Conservation (phyloP, 2,329 filamentous ascomycete genomes). For the Parastagonospora avenae region DNA sequence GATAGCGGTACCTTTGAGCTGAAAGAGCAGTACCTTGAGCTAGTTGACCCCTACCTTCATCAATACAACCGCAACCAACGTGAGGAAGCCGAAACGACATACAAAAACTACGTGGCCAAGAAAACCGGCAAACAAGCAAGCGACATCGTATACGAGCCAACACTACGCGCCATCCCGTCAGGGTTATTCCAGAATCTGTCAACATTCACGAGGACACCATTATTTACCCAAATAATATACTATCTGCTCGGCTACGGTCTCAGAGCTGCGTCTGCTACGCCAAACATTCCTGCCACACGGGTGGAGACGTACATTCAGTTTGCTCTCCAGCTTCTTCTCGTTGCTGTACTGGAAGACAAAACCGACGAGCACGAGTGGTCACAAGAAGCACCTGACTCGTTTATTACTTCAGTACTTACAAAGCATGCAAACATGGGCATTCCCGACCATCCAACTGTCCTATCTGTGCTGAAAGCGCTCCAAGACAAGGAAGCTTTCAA, state of each 20-base stretch:
- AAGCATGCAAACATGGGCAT: conserved; percentile 58
- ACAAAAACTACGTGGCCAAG: conserved; percentile 84
- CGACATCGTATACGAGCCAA: conserved; percentile 91
- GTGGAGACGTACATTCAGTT: conserved; percentile 92
- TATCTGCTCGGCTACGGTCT: conserved; percentile 84
- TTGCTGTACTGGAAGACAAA: conserved; percentile 84
- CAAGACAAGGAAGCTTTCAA: conserved; percentile 75
- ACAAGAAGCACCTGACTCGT: conserved; percentile 63
- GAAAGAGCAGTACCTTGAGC: conserved; percentile 81
- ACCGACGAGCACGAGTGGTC: conserved; percentile 51
- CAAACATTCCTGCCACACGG: conserved; percentile 77
- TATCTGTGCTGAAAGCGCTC: conserved; percentile 59
- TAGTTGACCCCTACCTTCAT: conserved; percentile 93
- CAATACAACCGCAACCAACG: conserved; percentile 97
- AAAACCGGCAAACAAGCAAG: conserved; percentile 79
- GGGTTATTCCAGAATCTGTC: conserved; percentile 79
- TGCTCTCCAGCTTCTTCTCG: conserved; percentile 82
- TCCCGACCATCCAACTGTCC: conserved; percentile 51
- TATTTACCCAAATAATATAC: conserved; percentile 90
- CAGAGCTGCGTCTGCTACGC: conserved; percentile 69
- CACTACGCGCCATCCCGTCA: conserved; percentile 73
- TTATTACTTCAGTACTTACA: conserved; percentile 72
- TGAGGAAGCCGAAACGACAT: conserved; percentile 90
- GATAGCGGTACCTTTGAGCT: conserved; percentile 95
- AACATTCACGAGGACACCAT: conserved; percentile 79